These are phyloP conservation scores for Fraxinus velutina DNA, from an alignment of 305 asterid genomes.

Conservation along the genomic window DNA sequence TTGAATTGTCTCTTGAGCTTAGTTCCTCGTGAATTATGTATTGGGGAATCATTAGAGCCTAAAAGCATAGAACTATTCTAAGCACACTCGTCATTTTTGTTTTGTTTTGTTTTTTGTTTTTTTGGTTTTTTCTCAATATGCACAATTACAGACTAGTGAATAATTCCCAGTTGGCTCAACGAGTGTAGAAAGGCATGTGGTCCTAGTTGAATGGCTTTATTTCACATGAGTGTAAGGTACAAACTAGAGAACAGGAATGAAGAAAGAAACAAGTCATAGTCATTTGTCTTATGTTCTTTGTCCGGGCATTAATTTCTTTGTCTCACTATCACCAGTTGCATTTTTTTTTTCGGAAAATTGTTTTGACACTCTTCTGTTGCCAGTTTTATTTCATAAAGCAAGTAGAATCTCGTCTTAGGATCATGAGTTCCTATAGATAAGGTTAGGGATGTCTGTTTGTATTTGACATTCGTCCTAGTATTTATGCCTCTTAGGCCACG, in stretches of 20 bases:
- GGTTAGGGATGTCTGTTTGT: background rate
- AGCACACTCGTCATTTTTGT: background rate
- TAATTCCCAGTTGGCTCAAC: background rate
- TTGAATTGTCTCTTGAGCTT: background rate
- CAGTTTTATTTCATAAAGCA: background rate
- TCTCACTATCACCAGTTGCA: background rate
- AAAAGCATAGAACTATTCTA: background rate
- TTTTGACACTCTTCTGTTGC: background rate
- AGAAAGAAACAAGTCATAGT: slow-evolving; percentile 20
- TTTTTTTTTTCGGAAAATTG: background rate
- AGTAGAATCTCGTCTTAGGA: background rate
- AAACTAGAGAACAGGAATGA: slow-evolving; percentile 15
- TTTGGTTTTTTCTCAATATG: background rate
- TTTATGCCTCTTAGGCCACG: background rate
- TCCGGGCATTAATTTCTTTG: slow-evolving; percentile 16
- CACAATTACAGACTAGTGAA: background rate
- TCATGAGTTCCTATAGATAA: background rate
- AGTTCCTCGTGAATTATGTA: slow-evolving; percentile 2
- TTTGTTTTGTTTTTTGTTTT: background rate
- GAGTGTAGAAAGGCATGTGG: background rate
- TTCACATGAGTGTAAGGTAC: background rate
- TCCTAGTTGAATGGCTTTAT: slow-evolving; percentile 7
- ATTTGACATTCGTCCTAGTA: background rate
- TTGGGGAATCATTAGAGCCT: slow-evolving; percentile 5
- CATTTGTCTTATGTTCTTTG: slow-evolving; percentile 21